Base-by-base conservation (phyloP, 495 filamentous ascomycete genomes). In the Ramalina intermedia region DNA sequence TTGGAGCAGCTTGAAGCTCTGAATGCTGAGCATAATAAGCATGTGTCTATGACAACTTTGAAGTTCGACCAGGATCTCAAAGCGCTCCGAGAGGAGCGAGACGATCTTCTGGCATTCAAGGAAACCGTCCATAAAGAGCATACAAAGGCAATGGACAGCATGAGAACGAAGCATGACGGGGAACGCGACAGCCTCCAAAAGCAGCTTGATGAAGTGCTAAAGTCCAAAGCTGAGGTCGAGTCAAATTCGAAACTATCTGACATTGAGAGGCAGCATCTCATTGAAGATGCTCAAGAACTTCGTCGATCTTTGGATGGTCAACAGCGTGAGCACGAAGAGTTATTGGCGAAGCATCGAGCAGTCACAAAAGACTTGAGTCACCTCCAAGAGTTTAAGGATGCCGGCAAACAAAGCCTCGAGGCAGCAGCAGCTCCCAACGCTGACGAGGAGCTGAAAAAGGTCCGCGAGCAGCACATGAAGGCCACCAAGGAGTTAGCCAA, bases 381-480 rank as follows among this genome's bases (percentile, higher is more conserved):
- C 7, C 33, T 47, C 6, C 33, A 47, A n/a, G 27, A 47, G 26
- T 6, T 7, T 1, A 17, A 18, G 18, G 37, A 23, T 11, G 33
- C 17, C 4, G 6, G 16, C 7, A 7, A 47, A 29, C 26, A 47
- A 23, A 1, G 20, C 8, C 44, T 3, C 14, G 24, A 35, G 0
- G 44, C 44, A 36, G 44, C 4, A 35, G 37, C 29, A 36, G 18
- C 26, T 37, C 37, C 44, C 44, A 21, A 37, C 11, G 14, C 29
- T n/a, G 14, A 47, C 7, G 18, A 47, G 44, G 44, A 47, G 44
- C 44, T 47, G 27, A 47, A 47, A 20, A n/a, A 37, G 17, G 44
- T 47, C 26, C 44, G 18, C 26, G 44, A 47, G 44, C 24, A 47
- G 29, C 44, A 47, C 29, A 35, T 47, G 44, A 47, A 20, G 6